These are phyloP conservation scores for Lactarius quietus DNA, from an alignment of 768 basidiomycete genomes.

Conservation along the genomic window DNA sequence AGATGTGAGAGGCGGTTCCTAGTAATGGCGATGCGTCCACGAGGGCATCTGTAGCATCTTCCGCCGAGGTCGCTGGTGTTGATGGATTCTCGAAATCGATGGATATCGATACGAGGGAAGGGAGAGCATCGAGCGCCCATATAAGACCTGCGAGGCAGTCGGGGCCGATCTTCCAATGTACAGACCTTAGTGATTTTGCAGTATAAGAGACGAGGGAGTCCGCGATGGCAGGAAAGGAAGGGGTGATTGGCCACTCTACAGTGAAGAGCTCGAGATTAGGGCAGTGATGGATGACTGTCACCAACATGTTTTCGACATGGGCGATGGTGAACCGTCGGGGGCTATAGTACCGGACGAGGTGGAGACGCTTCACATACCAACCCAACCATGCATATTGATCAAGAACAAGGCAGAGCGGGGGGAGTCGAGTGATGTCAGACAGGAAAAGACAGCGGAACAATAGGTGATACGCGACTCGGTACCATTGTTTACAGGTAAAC, in stretches of 20 bases:
- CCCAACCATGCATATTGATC: slow-evolving; percentile 53
- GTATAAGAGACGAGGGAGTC: slow-evolving; percentile 56
- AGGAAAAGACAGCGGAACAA: slow-evolving; percentile 70
- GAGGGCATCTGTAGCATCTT: neutral
- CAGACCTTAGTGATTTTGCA: slow-evolving; percentile 51
- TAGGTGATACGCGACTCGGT: slow-evolving; percentile 56
- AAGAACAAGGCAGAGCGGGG: slow-evolving; percentile 49
- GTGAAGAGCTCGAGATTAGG: slow-evolving; percentile 74
- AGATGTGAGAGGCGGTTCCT: slow-evolving; percentile 58
- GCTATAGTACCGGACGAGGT: slow-evolving; percentile 52
- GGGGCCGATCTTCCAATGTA: slow-evolving; percentile 56
- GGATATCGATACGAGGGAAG: slow-evolving; percentile 51
- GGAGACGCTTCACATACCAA: slow-evolving; percentile 73
- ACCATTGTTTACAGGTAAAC: slow-evolving; percentile 63
- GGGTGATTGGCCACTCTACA: slow-evolving; percentile 59
- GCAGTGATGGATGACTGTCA: slow-evolving; percentile 58
- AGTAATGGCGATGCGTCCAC: slow-evolving; percentile 47
- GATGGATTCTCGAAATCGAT: slow-evolving; percentile 44
- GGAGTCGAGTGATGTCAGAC: slow-evolving; percentile 53
- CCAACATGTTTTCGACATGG: slow-evolving; percentile 51
- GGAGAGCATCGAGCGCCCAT: slow-evolving; percentile 65
- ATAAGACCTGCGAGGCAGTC: slow-evolving; percentile 61
- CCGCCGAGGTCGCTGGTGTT: neutral
- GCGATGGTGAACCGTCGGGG: slow-evolving; percentile 42
- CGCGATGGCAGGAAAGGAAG: slow-evolving; percentile 58